phyloP scores from a whole-genome alignment of 345 rosid genomes.

The Luvunga scandens region DNA sequence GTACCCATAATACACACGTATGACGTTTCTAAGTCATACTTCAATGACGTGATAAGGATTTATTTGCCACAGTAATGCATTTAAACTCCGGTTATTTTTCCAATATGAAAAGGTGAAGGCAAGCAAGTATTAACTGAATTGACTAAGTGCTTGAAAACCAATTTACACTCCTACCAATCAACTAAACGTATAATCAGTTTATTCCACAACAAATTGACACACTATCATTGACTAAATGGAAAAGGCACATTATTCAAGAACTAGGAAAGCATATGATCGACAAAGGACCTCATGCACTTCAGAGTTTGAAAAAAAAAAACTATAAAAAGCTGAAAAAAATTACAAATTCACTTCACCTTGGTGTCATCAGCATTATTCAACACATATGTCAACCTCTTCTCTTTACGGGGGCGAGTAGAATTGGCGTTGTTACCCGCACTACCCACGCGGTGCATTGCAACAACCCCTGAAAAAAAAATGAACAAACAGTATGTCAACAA shows the following conservation, averaged over 20 bases:
- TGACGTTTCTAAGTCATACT: not conserved
- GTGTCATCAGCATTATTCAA: conserved; percentile 70
- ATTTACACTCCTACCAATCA: not conserved
- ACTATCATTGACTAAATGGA: not conserved
- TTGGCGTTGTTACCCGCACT: conserved; percentile 88
- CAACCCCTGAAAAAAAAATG: conserved; percentile 31
- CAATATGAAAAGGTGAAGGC: not conserved
- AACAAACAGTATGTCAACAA: conserved; percentile 2
- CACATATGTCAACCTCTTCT: conserved; percentile 92
- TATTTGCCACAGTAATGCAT: not conserved
- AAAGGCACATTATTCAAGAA: not conserved
- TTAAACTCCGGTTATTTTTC: not conserved
- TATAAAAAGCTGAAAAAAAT: not conserved
- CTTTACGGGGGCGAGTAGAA: conserved; percentile 91
- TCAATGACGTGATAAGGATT: not conserved
- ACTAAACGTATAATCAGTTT: not conserved
- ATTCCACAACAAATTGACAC: too few relatives aligned
- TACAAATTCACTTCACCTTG: conserved; percentile 48
- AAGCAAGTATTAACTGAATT: not conserved
- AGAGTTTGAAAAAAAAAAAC: not conserved
- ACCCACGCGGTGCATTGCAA: conserved; percentile 98
- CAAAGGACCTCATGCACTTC: not conserved
- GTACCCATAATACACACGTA: not conserved
- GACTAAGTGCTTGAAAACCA: not conserved
- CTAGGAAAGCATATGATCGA: not conserved